A percentile compares a stretch with the other conserved stretches of the same genome.
These are phyloP conservation scores for Colletotrichum eremochloae DNA, from an alignment of 2,329 filamentous ascomycete genomes.

Conservation along the genomic window DNA sequence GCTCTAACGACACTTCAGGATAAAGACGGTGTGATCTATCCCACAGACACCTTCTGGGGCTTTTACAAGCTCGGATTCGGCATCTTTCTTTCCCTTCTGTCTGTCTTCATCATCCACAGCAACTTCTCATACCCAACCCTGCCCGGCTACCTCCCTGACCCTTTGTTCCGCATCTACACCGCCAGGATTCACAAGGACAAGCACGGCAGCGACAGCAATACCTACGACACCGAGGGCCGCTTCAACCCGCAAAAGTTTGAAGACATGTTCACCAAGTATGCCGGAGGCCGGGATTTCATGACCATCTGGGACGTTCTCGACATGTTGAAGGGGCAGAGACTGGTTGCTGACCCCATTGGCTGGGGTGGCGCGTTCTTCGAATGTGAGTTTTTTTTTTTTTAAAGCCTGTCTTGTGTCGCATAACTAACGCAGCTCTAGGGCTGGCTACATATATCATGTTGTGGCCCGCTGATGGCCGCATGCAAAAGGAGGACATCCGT, in stretches of 20 bases:
- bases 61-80: conserved; percentile 57
- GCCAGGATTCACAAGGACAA: conserved; percentile 57
- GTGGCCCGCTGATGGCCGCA: conserved; percentile 65
- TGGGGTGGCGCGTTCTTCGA: conserved; percentile 44
- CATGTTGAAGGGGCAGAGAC: conserved; percentile 56
- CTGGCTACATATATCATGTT: conserved; percentile 62
- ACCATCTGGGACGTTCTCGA: conserved; percentile 52
- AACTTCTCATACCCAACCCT: conserved; percentile 61
- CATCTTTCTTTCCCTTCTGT: conserved; percentile 54
- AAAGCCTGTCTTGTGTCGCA: not conserved
- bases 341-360: conserved; percentile 59
- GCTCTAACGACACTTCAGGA: conserved; percentile 44
- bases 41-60: conserved; percentile 54
- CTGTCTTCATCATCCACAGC: conserved; percentile 56
- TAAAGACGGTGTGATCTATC: conserved; percentile 55
- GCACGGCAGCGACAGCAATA: conserved; percentile 61
- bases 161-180: conserved; percentile 55
- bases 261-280: conserved; percentile 64
- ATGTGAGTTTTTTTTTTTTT: conserved; percentile 43
- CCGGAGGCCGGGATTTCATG: conserved; percentile 54
- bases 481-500: conserved; percentile 67
- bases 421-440: conserved; percentile 40
- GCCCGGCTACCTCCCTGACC: conserved; percentile 53
- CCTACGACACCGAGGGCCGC: conserved; percentile 62
- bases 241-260: conserved; percentile 65